Evolutionary conservation across 1,139 yeast species (phyloP), one percentile per base, ranked within the genome.

Genomic region (Yamadazyma kanchanaburiensis): DNA sequence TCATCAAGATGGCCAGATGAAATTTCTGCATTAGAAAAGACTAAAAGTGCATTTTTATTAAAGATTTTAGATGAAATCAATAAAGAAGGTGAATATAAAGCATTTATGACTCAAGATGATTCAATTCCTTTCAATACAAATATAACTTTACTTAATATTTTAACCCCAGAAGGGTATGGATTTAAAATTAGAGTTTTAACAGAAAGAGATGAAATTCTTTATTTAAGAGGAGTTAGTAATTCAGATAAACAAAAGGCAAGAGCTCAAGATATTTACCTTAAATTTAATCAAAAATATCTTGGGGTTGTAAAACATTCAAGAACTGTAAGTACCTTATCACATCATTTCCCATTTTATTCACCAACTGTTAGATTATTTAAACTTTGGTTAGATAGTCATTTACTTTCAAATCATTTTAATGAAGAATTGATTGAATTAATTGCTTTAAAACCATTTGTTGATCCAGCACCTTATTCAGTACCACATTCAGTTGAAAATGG

Each of bases 1-100:
- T 84, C 96, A 2, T 70, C 78, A n/a, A 78, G 80, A 54, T 94
- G 98, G 99, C 98, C 99, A 1, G 95, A 86, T 56, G 96, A 91
- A 53, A 54, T 87, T 4, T 63, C 70, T 21, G 89, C 96, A 1
- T 63, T 88, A 35, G 98, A 91, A 51, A 80, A 82, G 48, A 84
- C 95, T 12, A 94, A 94, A 52, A 74, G 91, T 22, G 98, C 97
- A 5, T 86, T 94, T 45, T 61, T 91, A 44, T 55, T 94, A 30
- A 83, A 84, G 45, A 74, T 89, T 12, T 71, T 76, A 38, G 87
- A 85, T 34, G 55, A 64, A 15, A 44, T 88, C 33, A 55, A 63
- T 19, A 60, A 68, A 32, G 74, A 74, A 31, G 68, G 77, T 2
- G 60, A 65, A 6, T 83, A 82, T 48, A 64, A 62, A 29, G 64